Evolutionary conservation across 495 filamentous ascomycete genomes (phyloP), one percentile per base, ranked within the genome.

Genomic region (Ramalina intermedia): DNA sequence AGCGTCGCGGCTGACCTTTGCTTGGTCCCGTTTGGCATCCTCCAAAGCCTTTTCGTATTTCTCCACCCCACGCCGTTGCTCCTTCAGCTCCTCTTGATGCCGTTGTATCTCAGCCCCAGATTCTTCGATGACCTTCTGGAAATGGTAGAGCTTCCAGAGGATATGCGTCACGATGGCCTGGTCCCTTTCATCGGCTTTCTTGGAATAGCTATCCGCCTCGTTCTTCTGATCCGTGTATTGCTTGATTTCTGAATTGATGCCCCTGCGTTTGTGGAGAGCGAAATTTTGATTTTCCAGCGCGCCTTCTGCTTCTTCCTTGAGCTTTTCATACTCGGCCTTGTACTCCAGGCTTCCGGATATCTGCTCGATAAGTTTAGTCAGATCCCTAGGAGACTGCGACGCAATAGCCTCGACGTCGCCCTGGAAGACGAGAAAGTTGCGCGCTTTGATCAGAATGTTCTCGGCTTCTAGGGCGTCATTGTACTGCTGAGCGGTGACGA

Each of bases 391-490:
- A 0, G 85, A 87, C 62, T 96, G 91, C 6, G 86, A 83, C 5
- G 91, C 93, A 55, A 99, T 96, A n/a, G 86, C 81, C 66, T 99
- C 91, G 39, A 99, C 91, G 61, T 99, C 91, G 46, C 91, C 91
- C 64, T 99, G 91, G 65, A 96, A 96, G 24, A 99, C 91, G 0
- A 99, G 73, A 65, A 96, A 99, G 63, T 96, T 96, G 50, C 91
- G 81, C 33, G 91, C 91, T 63, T 94, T 95, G 67, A 99, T 94
- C 57, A 96, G 67, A 51, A 99, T 99, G 55, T 94, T 95, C 62
- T 99, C 89, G 36, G 79, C 73, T 63, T 96, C 91, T 41, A 99
- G 70, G 4, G 84, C 84, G 46, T 89, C 82, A 61, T 96, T 96
- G 72, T 96, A 99, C 59, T 93, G 81, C 56, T 83, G 80, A 9